Evolutionary conservation across 768 basidiomycete species (phyloP).

Genomic region (Leccinellum rugosiceps): DNA sequence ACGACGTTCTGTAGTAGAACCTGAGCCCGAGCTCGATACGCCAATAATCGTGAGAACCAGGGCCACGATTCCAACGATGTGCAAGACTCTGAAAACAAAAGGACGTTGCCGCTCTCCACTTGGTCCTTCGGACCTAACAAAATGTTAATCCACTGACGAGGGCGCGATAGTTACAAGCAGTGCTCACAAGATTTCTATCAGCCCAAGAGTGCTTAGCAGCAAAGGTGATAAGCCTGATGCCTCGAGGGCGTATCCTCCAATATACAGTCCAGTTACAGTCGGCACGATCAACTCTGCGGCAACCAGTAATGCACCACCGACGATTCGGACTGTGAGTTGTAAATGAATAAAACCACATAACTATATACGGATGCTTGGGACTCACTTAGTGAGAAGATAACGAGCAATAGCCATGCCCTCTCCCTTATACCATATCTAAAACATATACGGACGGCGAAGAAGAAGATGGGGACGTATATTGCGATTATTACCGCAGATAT

Average conservation of each 20-base stretch:
- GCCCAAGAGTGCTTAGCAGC: constrained; percentile 35
- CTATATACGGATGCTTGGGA: constrained; percentile 1
- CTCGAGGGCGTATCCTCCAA: constrained; percentile 48
- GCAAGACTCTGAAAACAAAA: constrained; percentile 26
- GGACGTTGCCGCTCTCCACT: constrained; percentile 12
- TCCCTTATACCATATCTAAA: constrained; percentile 56
- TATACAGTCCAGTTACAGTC: constrained; percentile 42
- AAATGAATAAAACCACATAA: neutral
- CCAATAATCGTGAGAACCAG: constrained; percentile 35
- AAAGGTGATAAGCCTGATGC: constrained; percentile 39
- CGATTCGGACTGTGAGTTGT: constrained; percentile 47
- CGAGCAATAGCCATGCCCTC: constrained; percentile 68
- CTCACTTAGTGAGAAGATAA: constrained; percentile 57
- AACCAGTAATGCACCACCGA: constrained; percentile 54
- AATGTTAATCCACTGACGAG: constrained; percentile 1
- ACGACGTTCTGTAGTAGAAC: constrained; percentile 30
- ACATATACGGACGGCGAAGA: constrained; percentile 43
- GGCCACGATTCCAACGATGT: constrained; percentile 26
- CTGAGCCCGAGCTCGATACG: constrained; percentile 18
- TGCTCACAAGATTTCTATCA: constrained; percentile 36
- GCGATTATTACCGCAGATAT: constrained; percentile 59
- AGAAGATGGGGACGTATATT: constrained; percentile 56
- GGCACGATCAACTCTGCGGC: constrained; percentile 46
- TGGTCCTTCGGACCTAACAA: constrained; percentile 29
- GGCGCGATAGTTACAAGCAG: neutral